Conservation (phyloP, 108 stramenopile genomes). For the Cyclotella cryptica region DNA sequence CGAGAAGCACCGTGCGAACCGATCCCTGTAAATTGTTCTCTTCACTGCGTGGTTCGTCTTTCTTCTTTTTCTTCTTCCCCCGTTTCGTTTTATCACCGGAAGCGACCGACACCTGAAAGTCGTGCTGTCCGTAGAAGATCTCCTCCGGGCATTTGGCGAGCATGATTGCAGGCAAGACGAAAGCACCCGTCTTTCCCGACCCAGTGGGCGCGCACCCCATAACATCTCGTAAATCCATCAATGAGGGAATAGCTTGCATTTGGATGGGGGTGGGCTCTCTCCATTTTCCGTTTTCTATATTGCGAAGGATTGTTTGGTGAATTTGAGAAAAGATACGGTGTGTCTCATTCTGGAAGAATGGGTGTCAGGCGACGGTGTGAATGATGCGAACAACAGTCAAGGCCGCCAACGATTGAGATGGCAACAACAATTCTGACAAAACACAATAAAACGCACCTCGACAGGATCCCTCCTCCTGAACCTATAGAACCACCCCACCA, state of each 20-base stretch:
- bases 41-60: slow-evolving; percentile 18
- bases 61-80: slow-evolving; percentile 50
- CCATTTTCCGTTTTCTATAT: slow-evolving; percentile 93
- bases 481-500: slow-evolving; percentile 66
- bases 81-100: slow-evolving; percentile 40
- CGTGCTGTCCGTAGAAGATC: slow-evolving; percentile 61
- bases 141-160: slow-evolving; percentile 73
- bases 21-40: slow-evolving; percentile 52
- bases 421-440: not conserved
- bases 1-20: slow-evolving; percentile 83
- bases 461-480: not conserved
- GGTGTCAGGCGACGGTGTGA: not conserved
- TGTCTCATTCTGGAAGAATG: slow-evolving; percentile 17
- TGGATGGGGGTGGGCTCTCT: slow-evolving; percentile 94
- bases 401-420: too few species aligned
- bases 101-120: slow-evolving; percentile 21
- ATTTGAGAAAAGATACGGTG: slow-evolving; percentile 53
- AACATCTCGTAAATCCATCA: slow-evolving; percentile 82
- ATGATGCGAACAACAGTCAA: not conserved
- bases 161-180: slow-evolving; percentile 90
- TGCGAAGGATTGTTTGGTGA: slow-evolving; percentile 59
- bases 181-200: slow-evolving; percentile 89
- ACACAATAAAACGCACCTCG: not conserved
- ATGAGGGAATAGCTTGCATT: slow-evolving; percentile 90
- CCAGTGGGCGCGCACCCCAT: slow-evolving; percentile 91